Evolutionary conservation across 2,329 filamentous ascomycete species (phyloP).

Genomic region (Ascochyta fabae): DNA sequence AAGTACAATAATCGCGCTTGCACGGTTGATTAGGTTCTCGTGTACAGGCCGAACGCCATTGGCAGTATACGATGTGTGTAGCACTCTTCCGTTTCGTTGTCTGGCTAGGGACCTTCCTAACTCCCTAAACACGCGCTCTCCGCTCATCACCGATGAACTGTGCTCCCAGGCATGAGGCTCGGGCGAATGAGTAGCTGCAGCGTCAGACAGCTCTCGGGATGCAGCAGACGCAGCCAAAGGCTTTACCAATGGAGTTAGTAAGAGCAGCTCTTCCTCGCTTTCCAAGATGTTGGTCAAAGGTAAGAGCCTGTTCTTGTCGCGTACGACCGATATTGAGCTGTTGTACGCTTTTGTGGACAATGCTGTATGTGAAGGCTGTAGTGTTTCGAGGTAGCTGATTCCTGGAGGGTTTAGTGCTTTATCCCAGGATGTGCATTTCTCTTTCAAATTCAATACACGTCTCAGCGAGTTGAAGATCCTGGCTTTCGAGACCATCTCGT

Average conservation of each 20-base stretch:
- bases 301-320: constrained; percentile 84
- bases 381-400: constrained; percentile 74
- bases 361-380: constrained; percentile 81
- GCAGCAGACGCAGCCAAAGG: constrained; percentile 88
- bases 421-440: constrained; percentile 86
- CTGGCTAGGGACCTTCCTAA: constrained; percentile 86
- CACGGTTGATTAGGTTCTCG: constrained; percentile 88
- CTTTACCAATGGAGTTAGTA: constrained; percentile 88
- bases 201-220: constrained; percentile 73
- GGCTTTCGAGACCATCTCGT: constrained; percentile 82
- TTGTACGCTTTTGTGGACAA: constrained; percentile 89
- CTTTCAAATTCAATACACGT: constrained; percentile 81
- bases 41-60: constrained; percentile 92
- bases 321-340: constrained; percentile 88
- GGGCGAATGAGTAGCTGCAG: constrained; percentile 58
- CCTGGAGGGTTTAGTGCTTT: constrained; percentile 89
- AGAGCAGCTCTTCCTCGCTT: constrained; percentile 83
- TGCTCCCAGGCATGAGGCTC: constrained; percentile 64
- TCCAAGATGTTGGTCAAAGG: constrained; percentile 83
- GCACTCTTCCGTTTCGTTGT: constrained; percentile 81
- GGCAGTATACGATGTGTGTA: constrained; percentile 94
- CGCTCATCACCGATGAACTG: constrained; percentile 77
- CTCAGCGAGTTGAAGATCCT: constrained; percentile 81
- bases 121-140: constrained; percentile 90
- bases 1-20: constrained; percentile 85